phyloP scores from a whole-genome alignment of 768 basidiomycete genomes.

The Rhodotorula babjevae region DNA sequence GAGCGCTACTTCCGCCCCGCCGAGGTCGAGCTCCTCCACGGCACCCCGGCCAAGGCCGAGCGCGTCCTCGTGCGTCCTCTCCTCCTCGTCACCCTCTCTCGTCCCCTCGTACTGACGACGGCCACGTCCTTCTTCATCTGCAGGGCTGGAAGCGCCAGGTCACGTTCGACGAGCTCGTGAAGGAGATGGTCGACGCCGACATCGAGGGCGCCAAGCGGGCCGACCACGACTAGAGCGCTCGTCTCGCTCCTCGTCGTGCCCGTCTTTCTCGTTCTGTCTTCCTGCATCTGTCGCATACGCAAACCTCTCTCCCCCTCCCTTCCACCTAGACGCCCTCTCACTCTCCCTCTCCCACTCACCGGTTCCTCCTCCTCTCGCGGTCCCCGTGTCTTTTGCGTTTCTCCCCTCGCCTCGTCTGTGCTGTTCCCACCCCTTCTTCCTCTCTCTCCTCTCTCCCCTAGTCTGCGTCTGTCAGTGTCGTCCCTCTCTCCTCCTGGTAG shows the following conservation, averaged over 20 bases:
- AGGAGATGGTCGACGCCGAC: slow-evolving; percentile 86
- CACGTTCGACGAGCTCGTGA: slow-evolving; percentile 74
- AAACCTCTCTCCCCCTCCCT: background rate
- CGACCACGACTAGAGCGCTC: slow-evolving; percentile 22
- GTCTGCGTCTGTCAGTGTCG: background rate
- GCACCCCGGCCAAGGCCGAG: slow-evolving; percentile 87
- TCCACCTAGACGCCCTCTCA: background rate
- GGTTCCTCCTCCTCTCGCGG: no score
- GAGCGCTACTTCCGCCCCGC: slow-evolving; percentile 64
- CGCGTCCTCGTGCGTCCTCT: slow-evolving; percentile 54
- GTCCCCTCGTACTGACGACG: no score
- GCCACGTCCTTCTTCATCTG: fast-evolving
- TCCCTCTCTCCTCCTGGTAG: background rate
- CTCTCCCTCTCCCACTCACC: background rate
- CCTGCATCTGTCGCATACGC: background rate
- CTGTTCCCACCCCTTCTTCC: background rate
- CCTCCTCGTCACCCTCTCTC: no score
- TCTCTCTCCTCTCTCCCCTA: background rate
- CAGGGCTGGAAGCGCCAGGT: slow-evolving; percentile 81
- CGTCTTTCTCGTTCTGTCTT: background rate
- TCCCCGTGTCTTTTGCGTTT: background rate
- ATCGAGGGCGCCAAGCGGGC: slow-evolving; percentile 52
- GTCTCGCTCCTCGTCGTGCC: background rate
- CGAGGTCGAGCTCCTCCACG: slow-evolving; percentile 65
- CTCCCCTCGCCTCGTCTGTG: background rate